Evolutionary conservation across 2,329 filamentous ascomycete species (phyloP).

Genomic region (Pseudovirgaria hyperparasitica): DNA sequence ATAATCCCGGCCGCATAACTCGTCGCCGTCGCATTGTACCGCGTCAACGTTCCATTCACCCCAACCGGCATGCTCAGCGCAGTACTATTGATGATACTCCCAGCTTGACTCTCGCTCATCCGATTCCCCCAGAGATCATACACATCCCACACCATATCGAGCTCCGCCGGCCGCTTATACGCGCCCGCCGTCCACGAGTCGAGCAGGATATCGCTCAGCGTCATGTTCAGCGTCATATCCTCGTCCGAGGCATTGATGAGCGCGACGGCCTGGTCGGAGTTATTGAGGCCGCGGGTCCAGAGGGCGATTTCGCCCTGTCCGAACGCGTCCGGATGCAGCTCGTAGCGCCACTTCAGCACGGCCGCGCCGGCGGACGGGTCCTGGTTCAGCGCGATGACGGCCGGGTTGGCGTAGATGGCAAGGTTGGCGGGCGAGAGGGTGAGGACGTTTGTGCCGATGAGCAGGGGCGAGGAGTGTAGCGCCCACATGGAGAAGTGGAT

Average conservation of each 20-base stretch:
- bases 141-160: constrained; percentile 36
- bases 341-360: constrained; percentile 32
- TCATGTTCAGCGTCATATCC: constrained; percentile 34
- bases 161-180: constrained; percentile 23
- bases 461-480: constrained; percentile 32
- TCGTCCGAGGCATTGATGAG: constrained; percentile 38
- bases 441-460: constrained; percentile 34
- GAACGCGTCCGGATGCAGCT: constrained; percentile 28
- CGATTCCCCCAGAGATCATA: constrained; percentile 43
- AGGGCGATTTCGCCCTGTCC: constrained; percentile 36
- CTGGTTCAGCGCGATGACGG: constrained; percentile 37
- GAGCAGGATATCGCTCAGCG: constrained; percentile 40
- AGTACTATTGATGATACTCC: constrained; percentile 30
- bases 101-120: constrained; percentile 36
- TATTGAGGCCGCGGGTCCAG: constrained; percentile 35
- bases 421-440: constrained; percentile 28
- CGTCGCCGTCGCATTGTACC: constrained; percentile 38
- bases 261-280: constrained; percentile 35
- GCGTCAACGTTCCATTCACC: constrained; percentile 17
- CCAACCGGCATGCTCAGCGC: constrained; percentile 15
- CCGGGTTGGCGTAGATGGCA: constrained; percentile 35
- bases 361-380: constrained; percentile 31
- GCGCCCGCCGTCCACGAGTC: constrained; percentile 31
- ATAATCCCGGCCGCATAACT: constrained; percentile 36
- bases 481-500: constrained; percentile 38